phyloP scores from a whole-genome alignment of 371 early-diverging fungal genomes.

The Coemansia sp. region DNA sequence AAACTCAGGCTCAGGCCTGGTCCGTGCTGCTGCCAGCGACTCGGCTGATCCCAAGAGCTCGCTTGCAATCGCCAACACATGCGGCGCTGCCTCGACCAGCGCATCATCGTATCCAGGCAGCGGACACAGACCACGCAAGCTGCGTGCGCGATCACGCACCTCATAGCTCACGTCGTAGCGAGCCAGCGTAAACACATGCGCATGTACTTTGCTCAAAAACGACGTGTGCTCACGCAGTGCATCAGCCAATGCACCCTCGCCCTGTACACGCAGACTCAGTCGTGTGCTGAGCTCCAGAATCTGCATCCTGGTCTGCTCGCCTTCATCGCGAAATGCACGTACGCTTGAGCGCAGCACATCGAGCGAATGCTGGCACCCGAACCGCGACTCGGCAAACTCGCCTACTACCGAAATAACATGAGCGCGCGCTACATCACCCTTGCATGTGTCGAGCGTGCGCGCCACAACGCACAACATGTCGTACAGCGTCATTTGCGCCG shows the following conservation, averaged over 20 bases:
- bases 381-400: conserved; percentile 37
- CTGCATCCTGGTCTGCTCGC: conserved; percentile 72
- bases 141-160: conserved; percentile 87
- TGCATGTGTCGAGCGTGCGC: conserved; percentile 14
- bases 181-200: conserved; percentile 81
- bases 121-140: conserved; percentile 72
- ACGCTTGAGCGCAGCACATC: conserved; percentile 80
- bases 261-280: conserved; percentile 33
- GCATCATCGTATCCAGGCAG: conserved; percentile 45
- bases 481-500: conserved; percentile 35
- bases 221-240: conserved; percentile 7
- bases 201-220: conserved; percentile 54
- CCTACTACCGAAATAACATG: conserved; percentile 23
- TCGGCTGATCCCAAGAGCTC: conserved; percentile 15
- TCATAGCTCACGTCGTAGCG: conserved; percentile 86
- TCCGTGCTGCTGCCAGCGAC: neutral
- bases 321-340: conserved; percentile 72
- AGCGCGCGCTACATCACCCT: conserved; percentile 37
- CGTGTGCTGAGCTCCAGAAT: conserved; percentile 78
- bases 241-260: conserved; percentile 4
- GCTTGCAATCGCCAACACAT: conserved; percentile 3
- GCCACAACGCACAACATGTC: conserved; percentile 41
- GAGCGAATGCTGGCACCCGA: conserved; percentile 61
- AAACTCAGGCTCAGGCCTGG: conserved; percentile 48
- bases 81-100: conserved; percentile 15